Base-by-base conservation (phyloP, 768 basidiomycete genomes). In the Boletus sp. region DNA sequence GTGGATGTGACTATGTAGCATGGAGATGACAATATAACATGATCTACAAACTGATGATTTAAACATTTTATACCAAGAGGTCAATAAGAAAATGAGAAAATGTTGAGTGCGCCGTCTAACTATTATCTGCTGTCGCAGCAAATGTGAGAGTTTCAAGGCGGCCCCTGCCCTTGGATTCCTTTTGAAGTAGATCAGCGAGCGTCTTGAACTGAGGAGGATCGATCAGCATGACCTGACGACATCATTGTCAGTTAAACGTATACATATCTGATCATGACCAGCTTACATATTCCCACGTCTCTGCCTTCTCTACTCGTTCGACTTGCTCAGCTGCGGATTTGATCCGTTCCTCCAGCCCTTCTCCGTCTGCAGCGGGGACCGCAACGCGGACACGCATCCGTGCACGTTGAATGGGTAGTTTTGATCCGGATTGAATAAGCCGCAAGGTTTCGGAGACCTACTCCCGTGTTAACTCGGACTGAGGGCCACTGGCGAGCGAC, bases 361-460 rank as follows among this genome's bases (percentile, higher is more conserved):
- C 85, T 20, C 80, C 86, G 53, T 93, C 89, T 7, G 68, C 71
- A 6, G 71, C 60, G 1, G 94, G 89, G 71, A 98, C 80, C 5
- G 83, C 80, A 18, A 98, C 81, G 35, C 92, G 84, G 6, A 99
- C 82, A 15, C 94, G 84, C 97, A 99, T 98, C 50, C 90, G 80
- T 7, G 95, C 92, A 45, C 95, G 83, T 66, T 96, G 89, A 57
- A 99, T 96, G 1, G 94, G 93, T 11, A 99, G 79, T n/a, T 84
- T 89, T 1, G 89, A 90, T 45, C 87, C 83, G 1, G 85, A 78
- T 66, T 96, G 92, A 20, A 98, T 78, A 17, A 83, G 76, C 66
- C 88, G 91, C 72, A 98, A 88, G 61, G 91, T 90, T 64, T 94
- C 93, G 10, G 93, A 86, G 7, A 94, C 92, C 92, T 94, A n/a